Conservation (phyloP, 2,329 filamentous ascomycete genomes). For the Fusarium citri region DNA sequence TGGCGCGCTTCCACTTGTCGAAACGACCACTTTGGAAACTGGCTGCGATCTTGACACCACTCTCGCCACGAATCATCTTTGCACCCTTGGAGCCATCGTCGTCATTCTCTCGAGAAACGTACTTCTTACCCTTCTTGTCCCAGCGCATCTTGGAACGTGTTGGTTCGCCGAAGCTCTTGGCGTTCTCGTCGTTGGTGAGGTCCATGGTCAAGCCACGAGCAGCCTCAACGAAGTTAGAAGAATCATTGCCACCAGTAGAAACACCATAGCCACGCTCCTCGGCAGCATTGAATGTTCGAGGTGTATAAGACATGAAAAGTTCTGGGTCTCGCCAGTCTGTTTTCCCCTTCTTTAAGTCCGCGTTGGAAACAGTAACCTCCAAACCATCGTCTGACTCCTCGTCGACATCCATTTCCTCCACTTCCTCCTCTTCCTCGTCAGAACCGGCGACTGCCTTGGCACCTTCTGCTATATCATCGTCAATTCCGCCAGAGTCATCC, state of each 20-base stretch:
- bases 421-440: conserved; percentile 43
- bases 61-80: conserved; percentile 86
- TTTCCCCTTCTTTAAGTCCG: conserved; percentile 64
- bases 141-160: conserved; percentile 84
- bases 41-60: conserved; percentile 94
- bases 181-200: conserved; percentile 86
- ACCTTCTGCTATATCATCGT: conserved; percentile 48
- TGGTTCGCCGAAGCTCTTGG: conserved; percentile 82
- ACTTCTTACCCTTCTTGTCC: conserved; percentile 98
- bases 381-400: conserved; percentile 72
- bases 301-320: conserved; percentile 96
- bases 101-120: conserved; percentile 91
- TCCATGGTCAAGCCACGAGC: conserved; percentile 94
- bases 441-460: conserved; percentile 51
- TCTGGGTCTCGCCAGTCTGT: conserved; percentile 84
- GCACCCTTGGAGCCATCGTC: conserved; percentile 84
- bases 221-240: conserved; percentile 82
- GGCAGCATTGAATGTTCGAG: conserved; percentile 80
- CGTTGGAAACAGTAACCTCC: conserved; percentile 77
- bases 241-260: conserved; percentile 79
- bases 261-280: conserved; percentile 96
- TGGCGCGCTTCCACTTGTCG: conserved; percentile 89
- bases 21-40: conserved; percentile 94
- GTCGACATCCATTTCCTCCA: conserved; percentile 53
- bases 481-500: conserved; percentile 48